phyloP scores from a whole-genome alignment of 768 basidiomycete genomes.

The Serendipita sp. region DNA sequence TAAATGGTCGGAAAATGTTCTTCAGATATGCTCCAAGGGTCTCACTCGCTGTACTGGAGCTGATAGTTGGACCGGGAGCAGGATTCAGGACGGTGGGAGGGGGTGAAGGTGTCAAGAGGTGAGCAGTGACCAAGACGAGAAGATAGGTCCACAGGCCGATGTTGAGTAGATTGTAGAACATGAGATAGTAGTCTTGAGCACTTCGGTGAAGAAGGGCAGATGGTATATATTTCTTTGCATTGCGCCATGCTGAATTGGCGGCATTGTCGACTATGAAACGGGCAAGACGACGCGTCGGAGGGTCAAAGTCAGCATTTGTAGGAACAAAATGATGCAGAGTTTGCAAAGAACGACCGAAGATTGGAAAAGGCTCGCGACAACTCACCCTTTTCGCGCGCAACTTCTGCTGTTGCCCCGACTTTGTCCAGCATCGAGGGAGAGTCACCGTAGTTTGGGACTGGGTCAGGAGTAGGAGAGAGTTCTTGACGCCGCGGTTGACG shows the following conservation, averaged over 20 bases:
- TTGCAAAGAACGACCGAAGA: not conserved
- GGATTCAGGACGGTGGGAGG: slow-evolving; percentile 21
- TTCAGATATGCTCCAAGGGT: slow-evolving; percentile 18
- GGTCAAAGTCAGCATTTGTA: no score
- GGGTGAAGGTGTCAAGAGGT: slow-evolving; percentile 19
- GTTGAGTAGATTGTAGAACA: slow-evolving; percentile 64
- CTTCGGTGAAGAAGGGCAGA: not conserved
- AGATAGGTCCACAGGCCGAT: slow-evolving; percentile 60
- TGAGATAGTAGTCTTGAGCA: slow-evolving; percentile 38
- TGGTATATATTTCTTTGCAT: not conserved
- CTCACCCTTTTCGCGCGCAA: not conserved
- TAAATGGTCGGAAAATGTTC: slow-evolving; percentile 16
- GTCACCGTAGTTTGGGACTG: not conserved
- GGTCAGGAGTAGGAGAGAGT: not conserved
- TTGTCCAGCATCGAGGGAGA: not conserved
- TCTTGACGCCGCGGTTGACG: not conserved
- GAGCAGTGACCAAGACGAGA: slow-evolving; percentile 37
- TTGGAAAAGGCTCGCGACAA: not conserved
- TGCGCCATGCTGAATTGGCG: not conserved
- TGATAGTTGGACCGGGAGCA: slow-evolving; percentile 10
- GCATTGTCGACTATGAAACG: not conserved
- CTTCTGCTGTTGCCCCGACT: not conserved
- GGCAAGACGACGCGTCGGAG: no score
- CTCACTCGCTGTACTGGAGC: slow-evolving; percentile 10
- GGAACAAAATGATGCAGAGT: not conserved